Conservation (phyloP, 1,284 basidiomycete species). For the Ganoderma boninense region DNA sequence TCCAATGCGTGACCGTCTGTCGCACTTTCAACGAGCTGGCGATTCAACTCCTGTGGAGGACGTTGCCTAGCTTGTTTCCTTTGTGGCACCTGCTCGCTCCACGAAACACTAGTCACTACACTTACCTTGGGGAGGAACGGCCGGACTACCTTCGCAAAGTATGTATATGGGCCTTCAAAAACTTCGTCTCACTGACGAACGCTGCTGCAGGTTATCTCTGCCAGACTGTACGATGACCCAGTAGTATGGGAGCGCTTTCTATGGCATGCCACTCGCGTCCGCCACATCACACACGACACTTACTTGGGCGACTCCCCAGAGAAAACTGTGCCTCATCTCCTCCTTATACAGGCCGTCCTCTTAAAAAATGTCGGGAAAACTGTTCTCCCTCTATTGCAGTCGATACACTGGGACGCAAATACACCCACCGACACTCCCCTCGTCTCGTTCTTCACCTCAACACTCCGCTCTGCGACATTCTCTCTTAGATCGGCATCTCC, state of each 20-base stretch:
- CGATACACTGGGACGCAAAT: not conserved
- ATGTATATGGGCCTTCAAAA: not conserved
- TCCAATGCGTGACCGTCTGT: not conserved
- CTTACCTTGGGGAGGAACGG: not conserved
- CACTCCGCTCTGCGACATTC: not conserved
- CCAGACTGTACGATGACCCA: not conserved
- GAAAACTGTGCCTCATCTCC: not conserved
- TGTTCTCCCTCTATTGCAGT: not conserved
- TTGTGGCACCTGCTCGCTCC: constrained; percentile 13
- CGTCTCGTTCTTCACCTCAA: not conserved
- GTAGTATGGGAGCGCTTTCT: not conserved
- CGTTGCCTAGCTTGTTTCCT: not conserved
- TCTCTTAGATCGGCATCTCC: not conserved
- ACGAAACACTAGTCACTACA: not conserved
- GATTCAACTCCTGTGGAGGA: constrained; percentile 7
- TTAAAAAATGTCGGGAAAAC: not conserved
- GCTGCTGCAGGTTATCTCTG: not conserved
- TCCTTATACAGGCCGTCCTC: not conserved
- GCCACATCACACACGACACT: not conserved
- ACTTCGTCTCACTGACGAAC: not conserved
- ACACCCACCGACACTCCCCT: not conserved
- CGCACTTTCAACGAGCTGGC: constrained; percentile 4
- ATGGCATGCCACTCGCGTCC: not conserved
- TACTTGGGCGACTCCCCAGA: not conserved
- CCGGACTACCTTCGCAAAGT: not conserved